These are phyloP conservation scores for Chenopodium suecicum DNA, from an alignment of 148 eudicot species.

Conservation along the genomic window DNA sequence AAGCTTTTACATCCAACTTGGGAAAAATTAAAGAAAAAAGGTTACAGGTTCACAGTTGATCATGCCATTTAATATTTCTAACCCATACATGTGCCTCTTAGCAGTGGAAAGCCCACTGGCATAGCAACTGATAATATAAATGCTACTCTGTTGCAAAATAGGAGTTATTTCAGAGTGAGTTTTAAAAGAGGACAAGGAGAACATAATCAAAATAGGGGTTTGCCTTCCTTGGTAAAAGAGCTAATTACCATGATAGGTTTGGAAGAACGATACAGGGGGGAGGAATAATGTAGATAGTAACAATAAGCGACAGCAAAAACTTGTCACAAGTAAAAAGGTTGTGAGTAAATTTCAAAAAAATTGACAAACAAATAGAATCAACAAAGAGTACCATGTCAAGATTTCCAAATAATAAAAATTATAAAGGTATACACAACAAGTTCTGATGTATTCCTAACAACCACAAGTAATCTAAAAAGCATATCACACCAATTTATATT, in stretches of 20 bases:
- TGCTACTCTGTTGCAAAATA: not conserved
- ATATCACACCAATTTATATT: not conserved
- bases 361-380: not conserved
- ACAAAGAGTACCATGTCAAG: not conserved
- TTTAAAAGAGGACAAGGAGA: no score
- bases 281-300: no score
- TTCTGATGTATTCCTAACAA: not conserved
- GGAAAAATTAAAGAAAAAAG: not conserved
- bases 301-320: not conserved
- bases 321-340: not conserved
- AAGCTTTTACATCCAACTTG: not conserved
- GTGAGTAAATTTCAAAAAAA: no score
- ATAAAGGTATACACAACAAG: no score
- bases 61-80: not conserved
- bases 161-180: not conserved
- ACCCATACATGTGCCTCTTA: not conserved
- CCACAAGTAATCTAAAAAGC: not conserved
- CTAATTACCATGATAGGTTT: no score
- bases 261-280: no score
- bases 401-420: not conserved
- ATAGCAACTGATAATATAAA: not conserved
- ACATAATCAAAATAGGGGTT: no score
- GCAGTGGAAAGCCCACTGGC: not conserved
- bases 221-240: no score
- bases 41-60: no score